phyloP scores from a whole-genome alignment of 2,329 filamentous ascomycete species.

The Neofusicoccum ribis region DNA sequence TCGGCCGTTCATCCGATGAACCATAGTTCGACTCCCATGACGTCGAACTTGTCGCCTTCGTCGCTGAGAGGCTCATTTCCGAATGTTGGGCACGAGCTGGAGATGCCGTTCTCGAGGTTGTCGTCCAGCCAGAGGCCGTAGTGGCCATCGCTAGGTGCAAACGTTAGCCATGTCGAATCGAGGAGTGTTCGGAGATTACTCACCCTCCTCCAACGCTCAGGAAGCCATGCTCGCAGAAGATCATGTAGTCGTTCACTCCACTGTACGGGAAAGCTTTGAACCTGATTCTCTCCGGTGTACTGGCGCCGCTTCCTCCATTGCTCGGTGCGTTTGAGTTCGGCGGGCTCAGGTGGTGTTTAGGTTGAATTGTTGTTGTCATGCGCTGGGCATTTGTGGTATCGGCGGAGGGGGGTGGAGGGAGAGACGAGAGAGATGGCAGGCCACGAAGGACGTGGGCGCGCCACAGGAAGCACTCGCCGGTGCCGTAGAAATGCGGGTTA shows the following conservation, averaged over 20 bases:
- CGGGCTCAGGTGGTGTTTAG: constrained; percentile 33
- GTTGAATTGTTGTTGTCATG: constrained; percentile 57
- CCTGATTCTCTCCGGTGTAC: constrained; percentile 72
- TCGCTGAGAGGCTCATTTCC: constrained; percentile 93
- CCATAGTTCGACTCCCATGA: constrained; percentile 92
- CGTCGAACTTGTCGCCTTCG: constrained; percentile 86
- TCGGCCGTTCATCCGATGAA: constrained; percentile 62
- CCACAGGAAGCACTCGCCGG: constrained; percentile 95
- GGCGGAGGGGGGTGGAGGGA: constrained; percentile 69
- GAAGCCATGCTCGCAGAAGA: constrained; percentile 84
- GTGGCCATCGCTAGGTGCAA: constrained; percentile 64
- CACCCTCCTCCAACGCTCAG: constrained; percentile 80
- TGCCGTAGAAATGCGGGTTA: constrained; percentile 84
- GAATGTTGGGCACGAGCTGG: constrained; percentile 83
- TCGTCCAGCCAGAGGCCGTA: constrained; percentile 95
- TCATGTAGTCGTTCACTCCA: constrained; percentile 94
- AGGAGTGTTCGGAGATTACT: constrained; percentile 27
- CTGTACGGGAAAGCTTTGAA: constrained; percentile 98
- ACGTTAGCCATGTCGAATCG: too few relatives aligned
- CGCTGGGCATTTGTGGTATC: constrained; percentile 64
- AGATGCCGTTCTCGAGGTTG: constrained; percentile 79
- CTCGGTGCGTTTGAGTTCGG: constrained; percentile 25
- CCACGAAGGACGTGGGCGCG: constrained; percentile 67
- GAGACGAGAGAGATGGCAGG: constrained; percentile 48
- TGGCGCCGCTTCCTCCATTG: constrained; percentile 47